Percentiles rank a stretch among this genome's conserved stretches.
phyloP scores from a whole-genome alignment of 306 rosid genomes.

The Myrica gale region DNA sequence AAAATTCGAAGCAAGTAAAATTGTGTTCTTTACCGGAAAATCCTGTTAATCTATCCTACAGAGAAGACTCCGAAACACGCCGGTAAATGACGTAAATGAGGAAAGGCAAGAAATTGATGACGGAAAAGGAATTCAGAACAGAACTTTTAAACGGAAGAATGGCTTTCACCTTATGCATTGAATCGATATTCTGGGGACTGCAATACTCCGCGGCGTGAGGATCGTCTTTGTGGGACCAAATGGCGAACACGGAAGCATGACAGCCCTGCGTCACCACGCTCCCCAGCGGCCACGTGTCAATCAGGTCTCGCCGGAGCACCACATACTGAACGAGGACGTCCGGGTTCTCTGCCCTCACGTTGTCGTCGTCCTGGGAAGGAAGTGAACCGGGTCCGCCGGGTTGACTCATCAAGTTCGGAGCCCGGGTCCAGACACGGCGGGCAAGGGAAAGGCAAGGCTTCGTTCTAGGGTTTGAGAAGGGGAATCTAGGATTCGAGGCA shows the following conservation, averaged over 20 bases:
- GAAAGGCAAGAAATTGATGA: no score
- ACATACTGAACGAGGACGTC: conserved; percentile 75
- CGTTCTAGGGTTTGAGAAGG: conserved; percentile 12
- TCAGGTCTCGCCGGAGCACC: conserved; percentile 92
- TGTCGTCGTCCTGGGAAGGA: conserved; percentile 22
- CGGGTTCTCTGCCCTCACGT: conserved; percentile 28
- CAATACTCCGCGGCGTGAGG: conserved; percentile 60
- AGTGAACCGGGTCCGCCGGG: conserved; percentile 24
- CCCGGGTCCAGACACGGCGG: conserved; percentile 11
- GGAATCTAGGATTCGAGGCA: conserved; percentile 20
- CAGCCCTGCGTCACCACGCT: conserved; percentile 87
- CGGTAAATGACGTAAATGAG: no score
- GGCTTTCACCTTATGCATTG: conserved; percentile 66
- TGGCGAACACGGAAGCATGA: conserved; percentile 81
- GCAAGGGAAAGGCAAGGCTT: conserved; percentile 20
- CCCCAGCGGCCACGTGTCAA: conserved; percentile 81
- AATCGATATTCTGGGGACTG: conserved; percentile 67
- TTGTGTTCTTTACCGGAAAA: not conserved
- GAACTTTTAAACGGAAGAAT: not conserved
- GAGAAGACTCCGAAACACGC: not conserved
- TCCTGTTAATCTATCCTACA: not conserved
- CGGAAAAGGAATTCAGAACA: not conserved
- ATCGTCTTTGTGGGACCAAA: conserved; percentile 72
- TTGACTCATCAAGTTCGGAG: conserved; percentile 67
- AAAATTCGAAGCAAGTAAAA: not conserved